phyloP scores from a whole-genome alignment of 164 flowering plant species.

The grape (Vitis vinifera) region DNA sequence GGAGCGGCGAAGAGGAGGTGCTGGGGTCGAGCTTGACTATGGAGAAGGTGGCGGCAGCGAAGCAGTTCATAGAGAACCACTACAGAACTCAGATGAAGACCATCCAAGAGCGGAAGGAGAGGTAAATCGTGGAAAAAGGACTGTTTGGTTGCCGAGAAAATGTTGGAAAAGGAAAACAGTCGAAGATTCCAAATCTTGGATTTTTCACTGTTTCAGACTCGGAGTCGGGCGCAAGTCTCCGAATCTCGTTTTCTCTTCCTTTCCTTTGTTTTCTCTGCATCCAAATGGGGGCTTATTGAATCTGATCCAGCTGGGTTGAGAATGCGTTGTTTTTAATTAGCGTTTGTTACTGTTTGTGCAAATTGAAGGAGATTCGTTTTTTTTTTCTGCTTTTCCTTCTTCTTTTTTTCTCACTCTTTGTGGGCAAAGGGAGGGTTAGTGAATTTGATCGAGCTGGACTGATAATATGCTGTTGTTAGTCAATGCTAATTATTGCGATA shows the following conservation, averaged over 20 bases:
- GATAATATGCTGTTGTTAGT: background rate
- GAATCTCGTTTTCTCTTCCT: background rate
- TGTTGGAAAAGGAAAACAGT: background rate
- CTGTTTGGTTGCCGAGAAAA: constrained; percentile 19
- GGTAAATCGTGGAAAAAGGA: constrained; percentile 31
- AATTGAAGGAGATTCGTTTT: no score
- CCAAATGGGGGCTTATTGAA: background rate
- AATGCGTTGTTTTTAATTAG: no score
- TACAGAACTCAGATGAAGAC: constrained; percentile 90
- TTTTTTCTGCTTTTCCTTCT: no score
- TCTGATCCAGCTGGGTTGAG: constrained; percentile 1
- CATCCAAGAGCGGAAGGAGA: constrained; percentile 82
- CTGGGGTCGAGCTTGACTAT: constrained; percentile 66
- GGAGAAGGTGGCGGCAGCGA: constrained; percentile 97
- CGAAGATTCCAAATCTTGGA: no score
- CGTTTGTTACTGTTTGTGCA: no score
- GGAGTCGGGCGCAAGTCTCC: background rate
- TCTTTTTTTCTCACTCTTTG: no score
- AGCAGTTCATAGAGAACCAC: constrained; percentile 92
- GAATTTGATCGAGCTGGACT: no score
- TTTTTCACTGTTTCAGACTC: background rate
- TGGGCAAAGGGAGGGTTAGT: no score
- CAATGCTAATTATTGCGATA: background rate
- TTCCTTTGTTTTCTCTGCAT: background rate
- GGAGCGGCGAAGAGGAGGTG: constrained; percentile 34